phyloP scores from a whole-genome alignment of 2,329 filamentous ascomycete genomes.

The Sphaceloma murrayae region DNA sequence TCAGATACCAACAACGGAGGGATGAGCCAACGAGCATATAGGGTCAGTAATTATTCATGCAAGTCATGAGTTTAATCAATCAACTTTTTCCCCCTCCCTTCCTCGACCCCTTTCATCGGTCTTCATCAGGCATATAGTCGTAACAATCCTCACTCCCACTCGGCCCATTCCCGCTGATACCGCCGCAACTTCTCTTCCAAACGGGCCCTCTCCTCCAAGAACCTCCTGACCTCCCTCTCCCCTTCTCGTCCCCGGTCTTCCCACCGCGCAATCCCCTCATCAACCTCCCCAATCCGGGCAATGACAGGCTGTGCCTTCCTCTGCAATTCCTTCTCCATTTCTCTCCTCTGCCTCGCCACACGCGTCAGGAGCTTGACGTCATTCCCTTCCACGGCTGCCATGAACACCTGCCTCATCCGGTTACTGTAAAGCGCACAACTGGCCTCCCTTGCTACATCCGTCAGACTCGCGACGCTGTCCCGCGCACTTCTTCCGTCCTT shows the following conservation, averaged over 20 bases:
- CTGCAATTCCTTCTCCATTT: slow-evolving; percentile 51
- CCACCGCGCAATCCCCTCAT: slow-evolving; percentile 20
- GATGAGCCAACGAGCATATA: too few relatives aligned
- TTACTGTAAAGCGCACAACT: slow-evolving; percentile 73
- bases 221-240: slow-evolving; percentile 30
- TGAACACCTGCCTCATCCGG: slow-evolving; percentile 67
- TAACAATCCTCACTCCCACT: slow-evolving; percentile 34
- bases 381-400: slow-evolving; percentile 53
- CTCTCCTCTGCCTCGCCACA: slow-evolving; percentile 47
- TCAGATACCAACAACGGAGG: background rate
- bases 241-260: slow-evolving; percentile 36
- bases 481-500: slow-evolving; percentile 32
- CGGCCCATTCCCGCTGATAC: slow-evolving; percentile 44
- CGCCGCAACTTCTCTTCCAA: slow-evolving; percentile 45
- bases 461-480: slow-evolving; percentile 28
- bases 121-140: too few relatives aligned
- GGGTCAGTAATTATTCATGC: background rate
- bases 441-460: slow-evolving; percentile 10
- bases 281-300: slow-evolving; percentile 38
- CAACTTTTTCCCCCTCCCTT: background rate
- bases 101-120: background rate
- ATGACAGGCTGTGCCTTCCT: slow-evolving; percentile 14
- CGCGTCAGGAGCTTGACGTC: slow-evolving; percentile 59
- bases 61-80: too few relatives aligned
- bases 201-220: slow-evolving; percentile 49